These are phyloP conservation scores for Phaeosphaeria sp. DNA, from an alignment of 2,329 filamentous ascomycete species.

Conservation along the genomic window DNA sequence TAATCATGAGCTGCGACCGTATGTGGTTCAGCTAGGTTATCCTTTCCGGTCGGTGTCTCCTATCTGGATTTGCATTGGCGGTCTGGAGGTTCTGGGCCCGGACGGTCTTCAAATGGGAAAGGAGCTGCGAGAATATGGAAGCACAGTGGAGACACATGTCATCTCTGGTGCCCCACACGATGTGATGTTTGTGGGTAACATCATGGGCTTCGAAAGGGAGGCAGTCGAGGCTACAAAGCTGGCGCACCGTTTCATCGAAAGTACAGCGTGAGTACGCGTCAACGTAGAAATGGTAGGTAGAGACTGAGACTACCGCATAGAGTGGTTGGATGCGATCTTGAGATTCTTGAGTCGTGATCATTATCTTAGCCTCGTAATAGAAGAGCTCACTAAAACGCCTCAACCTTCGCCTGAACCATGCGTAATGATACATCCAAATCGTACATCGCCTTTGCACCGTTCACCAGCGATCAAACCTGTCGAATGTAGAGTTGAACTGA, in stretches of 20 bases:
- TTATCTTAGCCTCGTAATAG: not conserved
- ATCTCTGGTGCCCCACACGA: not conserved
- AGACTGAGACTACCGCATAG: not conserved
- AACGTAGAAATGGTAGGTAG: not conserved
- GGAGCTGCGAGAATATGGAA: not conserved
- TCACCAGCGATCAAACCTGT: slow-evolving; percentile 17
- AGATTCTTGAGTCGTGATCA: not conserved
- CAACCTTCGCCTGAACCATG: not conserved
- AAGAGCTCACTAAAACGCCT: not conserved
- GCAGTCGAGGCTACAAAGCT: not conserved
- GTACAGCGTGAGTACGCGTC: not conserved
- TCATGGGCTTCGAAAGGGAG: not conserved
- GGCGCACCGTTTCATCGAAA: not conserved
- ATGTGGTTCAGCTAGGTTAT: not conserved
- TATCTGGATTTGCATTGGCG: not conserved
- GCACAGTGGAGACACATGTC: not conserved
- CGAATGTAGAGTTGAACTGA: slow-evolving; percentile 19
- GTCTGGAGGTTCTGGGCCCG: not conserved
- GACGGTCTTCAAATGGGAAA: not conserved
- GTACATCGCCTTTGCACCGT: not conserved
- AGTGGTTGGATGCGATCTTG: not conserved
- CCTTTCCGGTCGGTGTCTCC: not conserved
- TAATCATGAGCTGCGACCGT: not conserved
- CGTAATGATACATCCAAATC: not conserved
- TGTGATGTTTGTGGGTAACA: not conserved